Conservation (phyloP, 2,329 filamentous ascomycete species). For the Phaeophleospora eucalypticola region DNA sequence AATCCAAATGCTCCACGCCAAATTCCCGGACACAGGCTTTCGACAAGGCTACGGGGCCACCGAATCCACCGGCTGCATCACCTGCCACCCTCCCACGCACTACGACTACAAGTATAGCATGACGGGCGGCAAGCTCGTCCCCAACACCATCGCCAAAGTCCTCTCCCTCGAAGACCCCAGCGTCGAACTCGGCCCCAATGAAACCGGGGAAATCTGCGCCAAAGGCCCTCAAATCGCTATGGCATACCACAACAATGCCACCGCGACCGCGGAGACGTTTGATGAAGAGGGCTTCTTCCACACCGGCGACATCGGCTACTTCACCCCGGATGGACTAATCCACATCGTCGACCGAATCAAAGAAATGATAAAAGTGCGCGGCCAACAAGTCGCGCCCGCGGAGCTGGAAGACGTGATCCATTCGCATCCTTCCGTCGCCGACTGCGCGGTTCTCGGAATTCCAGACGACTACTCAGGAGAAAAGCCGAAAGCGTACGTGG, state of each 20-base stretch:
- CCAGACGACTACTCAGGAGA: slow-evolving; percentile 55
- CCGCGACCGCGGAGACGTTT: slow-evolving; percentile 40
- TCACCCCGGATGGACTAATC: slow-evolving; percentile 55
- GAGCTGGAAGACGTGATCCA: slow-evolving; percentile 62
- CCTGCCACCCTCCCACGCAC: slow-evolving; percentile 54
- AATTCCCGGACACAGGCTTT: slow-evolving; percentile 58
- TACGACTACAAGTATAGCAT: slow-evolving; percentile 57
- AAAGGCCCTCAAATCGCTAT: slow-evolving; percentile 37
- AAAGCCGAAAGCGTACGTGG: slow-evolving; percentile 55
- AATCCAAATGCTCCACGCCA: slow-evolving; percentile 50
- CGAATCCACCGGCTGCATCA: slow-evolving; percentile 60
- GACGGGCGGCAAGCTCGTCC: slow-evolving; percentile 53
- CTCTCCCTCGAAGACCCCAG: slow-evolving; percentile 47
- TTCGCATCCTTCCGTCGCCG: slow-evolving; percentile 53
- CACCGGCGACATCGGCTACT: slow-evolving; percentile 55
- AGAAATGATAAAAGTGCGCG: slow-evolving; percentile 66
- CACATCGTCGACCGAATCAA: slow-evolving; percentile 61
- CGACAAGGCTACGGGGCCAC: slow-evolving; percentile 69
- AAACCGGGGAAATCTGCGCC: slow-evolving; percentile 47
- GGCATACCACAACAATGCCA: slow-evolving; percentile 34
- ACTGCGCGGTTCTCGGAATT: slow-evolving; percentile 54
- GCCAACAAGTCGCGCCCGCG: slow-evolving; percentile 58
- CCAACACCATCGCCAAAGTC: slow-evolving; percentile 58
- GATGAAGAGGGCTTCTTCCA: slow-evolving; percentile 51
- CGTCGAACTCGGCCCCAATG: slow-evolving; percentile 46